Evolutionary conservation across 129 eudicot species (phyloP), one percentile per base, ranked within the genome.

Genomic region (Mikania micrantha): DNA sequence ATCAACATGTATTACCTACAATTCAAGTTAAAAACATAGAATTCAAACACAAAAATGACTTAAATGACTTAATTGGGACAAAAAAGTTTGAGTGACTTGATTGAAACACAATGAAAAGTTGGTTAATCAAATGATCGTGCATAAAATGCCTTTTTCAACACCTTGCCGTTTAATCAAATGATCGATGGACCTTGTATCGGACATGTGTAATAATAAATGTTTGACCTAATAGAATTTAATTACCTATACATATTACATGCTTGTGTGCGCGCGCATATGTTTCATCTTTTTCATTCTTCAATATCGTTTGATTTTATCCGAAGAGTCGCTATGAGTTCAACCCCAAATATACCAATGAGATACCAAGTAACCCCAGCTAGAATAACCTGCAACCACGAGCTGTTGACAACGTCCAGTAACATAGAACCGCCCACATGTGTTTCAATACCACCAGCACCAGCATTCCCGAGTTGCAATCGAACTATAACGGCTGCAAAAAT

Each of bases 361-460:
- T 80, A 92, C 98, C 98, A 92, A 9, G 98, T 82, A 42, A 79
- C 79, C 56, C 87, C 95, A 0, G 95, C 91, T 41, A 84, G 61
- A 65, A 80, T 66, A 22, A 86, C 92, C 56, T 83, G 96, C 65
- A 74, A 25, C 95, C 91, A 84, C 2, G 87, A 77, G 72, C 96
- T 93, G 60, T 93, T 88, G 42, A 93, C 95, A 15, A 93, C 76
- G 21, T 78, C 86, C 70, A 80, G 28, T 11, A 82, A 75, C 40
- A 80, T 32, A 1, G 96, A 81, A 36, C 95, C 96, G 17, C 84
- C 96, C 7, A 77, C 64, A 73, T 92, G 98, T 25, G 81, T 62
- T 47, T 84, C 78, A 13, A 93, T 35, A 21, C 80, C 80, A n/a
- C 85, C 84, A 40, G 60, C 54, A 17, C 22, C 68, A 31, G 22